Evolutionary conservation across 305 asterid genomes (phyloP), one percentile per base, ranked within the genome.

Genomic region (Fraxinus paxiana): DNA sequence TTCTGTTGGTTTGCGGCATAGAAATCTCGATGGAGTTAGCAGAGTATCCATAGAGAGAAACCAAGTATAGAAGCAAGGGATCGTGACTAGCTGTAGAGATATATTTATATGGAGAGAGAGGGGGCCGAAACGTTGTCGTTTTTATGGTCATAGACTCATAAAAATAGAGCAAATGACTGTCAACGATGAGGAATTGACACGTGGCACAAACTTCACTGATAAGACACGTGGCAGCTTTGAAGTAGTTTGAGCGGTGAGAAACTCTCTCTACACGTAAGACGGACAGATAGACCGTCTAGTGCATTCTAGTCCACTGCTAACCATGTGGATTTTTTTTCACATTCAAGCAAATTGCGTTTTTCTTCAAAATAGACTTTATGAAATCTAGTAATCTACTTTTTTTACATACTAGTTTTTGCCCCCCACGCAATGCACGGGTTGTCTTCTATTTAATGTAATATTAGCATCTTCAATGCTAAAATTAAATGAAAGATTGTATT

Each of bases 1-100:
- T 6, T 85, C 80, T 0, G 80, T 10, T 9, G 79, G 35, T 73
- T 37, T 83, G 5, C 79, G 28, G 81, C 37, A 54, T 3, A 73
- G 17, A 80, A 75, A 76, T 65, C 78, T 80, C 4, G 88, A 81
- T 0, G 89, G 84, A 15, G 70, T 78, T 77, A 78, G 87, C 77
- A 90, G 83, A 12, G 88, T 54, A 73, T 77, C 88, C 93, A 90
- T 89, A 20, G 46, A 37, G 80, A 79, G 46, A 69, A 73, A 34
- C 5, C 85, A n/a, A 61, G 56, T 20, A 79, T 75, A 56, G 51
- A 83, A 75, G 88, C 82, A 83, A 83, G 30, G 91, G 20, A 85
- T 85, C 79, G 35, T 5, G 79, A 24, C 34, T 10, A 63, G 6
- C 34, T 63, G 15, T 61, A 6, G 31, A 61, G 5, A 61, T n/a